Percentiles rank a stretch among this genome's conserved stretches.
phyloP scores from a whole-genome alignment of 257 asterid genomes.

The Sherardia arvensis region DNA sequence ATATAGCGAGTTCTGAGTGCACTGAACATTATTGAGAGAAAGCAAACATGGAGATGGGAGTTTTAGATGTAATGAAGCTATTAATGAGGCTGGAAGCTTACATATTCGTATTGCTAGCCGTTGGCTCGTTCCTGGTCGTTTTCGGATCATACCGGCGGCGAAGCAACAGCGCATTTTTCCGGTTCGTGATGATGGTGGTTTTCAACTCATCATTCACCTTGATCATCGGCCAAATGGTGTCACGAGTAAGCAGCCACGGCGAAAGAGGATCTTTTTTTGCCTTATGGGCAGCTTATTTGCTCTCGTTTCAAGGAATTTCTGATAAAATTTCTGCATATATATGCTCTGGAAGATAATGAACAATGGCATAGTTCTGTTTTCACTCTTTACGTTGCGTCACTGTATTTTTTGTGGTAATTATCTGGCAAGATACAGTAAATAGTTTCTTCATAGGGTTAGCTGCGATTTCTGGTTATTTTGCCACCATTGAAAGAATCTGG shows the following conservation, averaged over 20 bases:
- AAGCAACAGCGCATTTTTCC: neutral
- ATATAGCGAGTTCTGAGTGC: too few relatives aligned
- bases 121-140: neutral
- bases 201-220: neutral
- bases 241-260: neutral
- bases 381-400: neutral
- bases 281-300: neutral
- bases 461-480: too few relatives aligned
- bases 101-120: neutral
- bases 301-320: neutral
- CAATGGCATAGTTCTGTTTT: neutral
- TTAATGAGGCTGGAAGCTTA: neutral
- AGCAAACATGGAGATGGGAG: neutral
- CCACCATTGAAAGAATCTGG: neutral
- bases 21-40: neutral
- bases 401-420: too few relatives aligned
- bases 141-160: neutral
- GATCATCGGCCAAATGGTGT: slow-evolving; percentile 4
- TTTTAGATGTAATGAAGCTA: neutral
- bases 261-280: neutral
- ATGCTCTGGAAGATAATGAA: slow-evolving; percentile 3
- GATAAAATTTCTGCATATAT: neutral
- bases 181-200: neutral
- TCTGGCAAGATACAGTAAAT: too few relatives aligned
- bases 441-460: too few relatives aligned